A percentile compares a stretch with the other conserved stretches of the same genome.
These are phyloP conservation scores for Hortiboletus flavorubellus DNA, from an alignment of 768 basidiomycete species.

Conservation along the genomic window DNA sequence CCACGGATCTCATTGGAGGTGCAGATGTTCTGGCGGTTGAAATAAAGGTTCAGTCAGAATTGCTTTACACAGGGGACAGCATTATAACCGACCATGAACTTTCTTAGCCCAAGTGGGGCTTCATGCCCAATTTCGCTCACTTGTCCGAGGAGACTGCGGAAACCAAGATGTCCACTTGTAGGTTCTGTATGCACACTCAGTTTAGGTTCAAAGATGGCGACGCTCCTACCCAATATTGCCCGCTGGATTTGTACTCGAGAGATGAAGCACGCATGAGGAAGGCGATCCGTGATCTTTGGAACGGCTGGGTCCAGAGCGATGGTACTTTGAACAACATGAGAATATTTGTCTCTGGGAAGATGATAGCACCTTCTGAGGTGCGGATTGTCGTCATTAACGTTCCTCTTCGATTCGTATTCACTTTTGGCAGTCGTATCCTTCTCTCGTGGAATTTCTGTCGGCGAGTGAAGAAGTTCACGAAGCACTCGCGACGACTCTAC, in stretches of 20 bases:
- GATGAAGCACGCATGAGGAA: constrained; percentile 55
- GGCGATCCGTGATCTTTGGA: constrained; percentile 71
- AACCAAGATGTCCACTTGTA: constrained; percentile 71
- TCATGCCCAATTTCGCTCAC: constrained; percentile 64
- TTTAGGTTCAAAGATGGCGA: constrained; percentile 38
- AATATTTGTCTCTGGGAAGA: constrained; percentile 67
- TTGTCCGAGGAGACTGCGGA: constrained; percentile 55
- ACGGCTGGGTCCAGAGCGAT: constrained; percentile 61
- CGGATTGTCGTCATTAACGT: constrained; percentile 16
- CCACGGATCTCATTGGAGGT: constrained; percentile 75
- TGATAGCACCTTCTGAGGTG: constrained; percentile 58
- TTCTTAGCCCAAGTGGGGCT: constrained; percentile 93
- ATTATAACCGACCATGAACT: neutral
- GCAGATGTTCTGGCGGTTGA: constrained; percentile 66
- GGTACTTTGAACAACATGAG: constrained; percentile 79
- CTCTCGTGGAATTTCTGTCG: constrained; percentile 16
- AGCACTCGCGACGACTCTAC: constrained; percentile 48
- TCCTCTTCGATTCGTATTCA: constrained; percentile 1
- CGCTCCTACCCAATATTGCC: constrained; percentile 62
- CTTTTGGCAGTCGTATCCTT: constrained; percentile 4
- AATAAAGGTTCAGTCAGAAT: constrained; percentile 68
- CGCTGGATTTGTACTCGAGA: constrained; percentile 85
- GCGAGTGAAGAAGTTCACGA: constrained; percentile 39
- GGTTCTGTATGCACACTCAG: constrained; percentile 87
- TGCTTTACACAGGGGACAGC: neutral